phyloP scores from a whole-genome alignment of 2,329 filamentous ascomycete genomes.

The Ceratocystis ficicola region DNA sequence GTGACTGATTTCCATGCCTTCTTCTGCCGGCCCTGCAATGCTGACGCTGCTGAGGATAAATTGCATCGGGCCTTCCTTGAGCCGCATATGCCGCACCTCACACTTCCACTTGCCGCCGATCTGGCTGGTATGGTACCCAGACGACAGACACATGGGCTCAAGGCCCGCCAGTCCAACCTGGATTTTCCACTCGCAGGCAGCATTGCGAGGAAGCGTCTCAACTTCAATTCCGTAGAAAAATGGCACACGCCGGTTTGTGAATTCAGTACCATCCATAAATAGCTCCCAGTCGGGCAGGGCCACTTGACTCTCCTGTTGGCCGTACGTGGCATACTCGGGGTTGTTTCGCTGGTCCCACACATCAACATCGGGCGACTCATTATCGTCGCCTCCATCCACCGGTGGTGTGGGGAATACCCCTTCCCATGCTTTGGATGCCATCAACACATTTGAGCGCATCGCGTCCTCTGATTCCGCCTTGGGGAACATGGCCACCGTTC shows the following conservation, averaged over 20 bases:
- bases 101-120: conserved; percentile 16
- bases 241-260: conserved; percentile 36
- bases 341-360: conserved; percentile 57
- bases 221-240: conserved; percentile 68
- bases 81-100: conserved; percentile 15
- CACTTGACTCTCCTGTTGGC: conserved; percentile 26
- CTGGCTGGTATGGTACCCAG: conserved; percentile 11
- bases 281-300: conserved; percentile 42
- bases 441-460: conserved; percentile 30
- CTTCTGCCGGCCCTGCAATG: conserved; percentile 14
- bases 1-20: conserved; percentile 18
- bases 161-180: conserved; percentile 44
- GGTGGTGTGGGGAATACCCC: conserved; percentile 31
- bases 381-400: conserved; percentile 37
- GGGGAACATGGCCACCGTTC: conserved; percentile 62
- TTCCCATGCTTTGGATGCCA: conserved; percentile 40
- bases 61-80: conserved; percentile 15
- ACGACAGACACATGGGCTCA: conserved; percentile 17
- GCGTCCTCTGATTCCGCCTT: conserved; percentile 26
- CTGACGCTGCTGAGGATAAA: conserved; percentile 15
- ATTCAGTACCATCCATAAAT: conserved; percentile 31
- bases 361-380: conserved; percentile 43
- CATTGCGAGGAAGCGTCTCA: conserved; percentile 58
- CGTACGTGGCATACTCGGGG: conserved; percentile 36
- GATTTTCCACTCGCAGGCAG: conserved; percentile 73